These are phyloP conservation scores for Fomitopsis pulvina DNA, from an alignment of 768 basidiomycete genomes.

Conservation along the genomic window DNA sequence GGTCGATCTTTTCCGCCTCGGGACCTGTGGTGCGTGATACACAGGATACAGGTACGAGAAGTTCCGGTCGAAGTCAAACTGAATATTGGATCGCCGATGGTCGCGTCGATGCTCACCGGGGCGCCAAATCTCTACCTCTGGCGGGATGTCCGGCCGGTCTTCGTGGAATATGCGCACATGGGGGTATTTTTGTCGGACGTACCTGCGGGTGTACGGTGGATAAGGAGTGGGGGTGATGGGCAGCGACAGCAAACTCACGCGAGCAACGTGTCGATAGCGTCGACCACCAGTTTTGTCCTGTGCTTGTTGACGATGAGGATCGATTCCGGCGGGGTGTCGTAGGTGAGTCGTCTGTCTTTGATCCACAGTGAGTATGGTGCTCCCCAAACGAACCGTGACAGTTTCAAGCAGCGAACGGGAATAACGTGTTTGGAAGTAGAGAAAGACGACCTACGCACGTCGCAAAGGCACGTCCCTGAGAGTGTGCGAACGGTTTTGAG, in stretches of 20 bases:
- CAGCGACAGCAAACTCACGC: conserved; percentile 36
- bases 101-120: conserved; percentile 36
- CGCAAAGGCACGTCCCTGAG: too few species aligned
- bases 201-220: conserved; percentile 12
- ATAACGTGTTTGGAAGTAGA: not conserved
- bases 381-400: too few species aligned
- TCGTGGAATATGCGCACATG: conserved; percentile 26
- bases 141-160: conserved; percentile 42
- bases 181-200: conserved; percentile 25
- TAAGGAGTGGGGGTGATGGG: not conserved
- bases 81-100: not conserved
- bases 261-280: conserved; percentile 69
- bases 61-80: not conserved
- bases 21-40: conserved; percentile 35
- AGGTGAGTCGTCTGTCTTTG: not conserved
- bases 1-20: conserved; percentile 60
- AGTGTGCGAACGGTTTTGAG: too few species aligned
- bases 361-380: not conserved
- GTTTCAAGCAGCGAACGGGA: not conserved
- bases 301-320: conserved; percentile 79
- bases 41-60: not conserved
- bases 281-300: conserved; percentile 69
- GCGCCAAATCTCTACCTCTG: conserved; percentile 46
- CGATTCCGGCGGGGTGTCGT: conserved; percentile 40
- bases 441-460: too few species aligned